A percentile compares a stretch with the other conserved stretches of the same genome.
Conservation (phyloP, 345 rosid species). For the Rhizophora apiculata region DNA sequence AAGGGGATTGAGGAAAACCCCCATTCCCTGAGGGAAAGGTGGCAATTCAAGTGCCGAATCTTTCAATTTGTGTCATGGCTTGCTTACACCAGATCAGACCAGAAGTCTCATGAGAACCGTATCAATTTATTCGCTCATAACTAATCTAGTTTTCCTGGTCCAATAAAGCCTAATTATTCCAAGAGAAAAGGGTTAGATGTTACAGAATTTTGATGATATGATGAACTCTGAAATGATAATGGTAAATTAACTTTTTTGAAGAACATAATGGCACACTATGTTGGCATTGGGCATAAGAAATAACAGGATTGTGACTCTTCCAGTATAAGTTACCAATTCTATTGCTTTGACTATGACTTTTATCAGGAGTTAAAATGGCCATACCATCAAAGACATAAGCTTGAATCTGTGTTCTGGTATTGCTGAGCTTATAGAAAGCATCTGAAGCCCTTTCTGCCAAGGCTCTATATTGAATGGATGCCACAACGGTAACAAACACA, state of each 20-base stretch:
- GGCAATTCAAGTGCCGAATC: too few species aligned
- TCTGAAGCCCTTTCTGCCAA: not conserved
- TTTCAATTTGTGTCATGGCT: too few species aligned
- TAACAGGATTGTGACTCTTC: too few species aligned
- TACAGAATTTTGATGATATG: too few species aligned
- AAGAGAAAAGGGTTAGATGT: too few species aligned
- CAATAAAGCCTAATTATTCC: not conserved
- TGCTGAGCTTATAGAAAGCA: constrained; percentile 21
- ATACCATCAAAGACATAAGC: constrained; percentile 26
- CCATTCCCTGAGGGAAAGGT: too few species aligned
- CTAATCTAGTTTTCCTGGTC: not conserved
- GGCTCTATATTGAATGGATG: constrained; percentile 1
- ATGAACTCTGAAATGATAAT: too few species aligned
- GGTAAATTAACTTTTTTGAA: too few species aligned
- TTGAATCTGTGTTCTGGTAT: constrained; percentile 27
- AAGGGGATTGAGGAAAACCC: too few species aligned
- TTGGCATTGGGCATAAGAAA: too few species aligned
- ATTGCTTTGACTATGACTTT: not conserved
- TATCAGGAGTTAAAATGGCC: not conserved
- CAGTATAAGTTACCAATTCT: not conserved
- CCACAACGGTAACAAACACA: constrained; percentile 5
- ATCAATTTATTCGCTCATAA: not conserved
- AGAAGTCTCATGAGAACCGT: not conserved
- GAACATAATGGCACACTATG: too few species aligned
- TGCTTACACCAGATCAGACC: too few species aligned